A percentile compares a stretch with the other conserved stretches of the same genome.
Conservation (phyloP, 345 rosid genomes). For the Trapa bicornis region DNA sequence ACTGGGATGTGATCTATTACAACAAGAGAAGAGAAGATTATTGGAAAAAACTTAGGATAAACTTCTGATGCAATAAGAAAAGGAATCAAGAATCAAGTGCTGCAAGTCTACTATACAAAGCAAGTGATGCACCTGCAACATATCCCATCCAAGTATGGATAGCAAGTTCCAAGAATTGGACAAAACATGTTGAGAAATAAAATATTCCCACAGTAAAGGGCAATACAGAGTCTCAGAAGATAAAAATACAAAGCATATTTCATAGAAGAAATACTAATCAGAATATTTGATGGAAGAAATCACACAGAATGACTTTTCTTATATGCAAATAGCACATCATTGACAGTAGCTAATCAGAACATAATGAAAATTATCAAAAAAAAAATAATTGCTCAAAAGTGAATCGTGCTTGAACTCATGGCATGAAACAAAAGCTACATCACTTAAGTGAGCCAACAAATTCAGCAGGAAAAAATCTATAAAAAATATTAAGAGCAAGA, state of each 20-base stretch:
- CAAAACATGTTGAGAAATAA: neutral
- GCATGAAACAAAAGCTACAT: neutral
- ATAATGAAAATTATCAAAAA: neutral
- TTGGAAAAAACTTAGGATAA: too few relatives aligned
- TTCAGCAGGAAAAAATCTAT: neutral
- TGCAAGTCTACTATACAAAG: too few relatives aligned
- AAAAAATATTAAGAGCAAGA: neutral
- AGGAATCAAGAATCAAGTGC: too few relatives aligned
- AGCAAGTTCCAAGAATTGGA: neutral
- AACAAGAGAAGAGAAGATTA: too few relatives aligned
- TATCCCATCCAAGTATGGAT: too few relatives aligned
- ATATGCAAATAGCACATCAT: conserved; percentile 49
- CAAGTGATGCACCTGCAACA: too few relatives aligned
- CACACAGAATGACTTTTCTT: conserved; percentile 21
- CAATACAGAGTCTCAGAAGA: conserved; percentile 29
- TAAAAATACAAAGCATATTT: conserved; percentile 37
- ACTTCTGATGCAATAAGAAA: too few relatives aligned
- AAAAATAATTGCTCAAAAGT: neutral
- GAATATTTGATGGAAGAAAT: conserved; percentile 33
- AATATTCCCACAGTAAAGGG: neutral
- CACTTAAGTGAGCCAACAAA: neutral
- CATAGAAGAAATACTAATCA: conserved; percentile 25
- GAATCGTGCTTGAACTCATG: neutral
- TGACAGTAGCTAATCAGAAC: conserved; percentile 6
- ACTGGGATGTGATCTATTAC: too few relatives aligned